Conservation (phyloP, 257 asterid genomes). For the Fraxinus pennsylvanica region DNA sequence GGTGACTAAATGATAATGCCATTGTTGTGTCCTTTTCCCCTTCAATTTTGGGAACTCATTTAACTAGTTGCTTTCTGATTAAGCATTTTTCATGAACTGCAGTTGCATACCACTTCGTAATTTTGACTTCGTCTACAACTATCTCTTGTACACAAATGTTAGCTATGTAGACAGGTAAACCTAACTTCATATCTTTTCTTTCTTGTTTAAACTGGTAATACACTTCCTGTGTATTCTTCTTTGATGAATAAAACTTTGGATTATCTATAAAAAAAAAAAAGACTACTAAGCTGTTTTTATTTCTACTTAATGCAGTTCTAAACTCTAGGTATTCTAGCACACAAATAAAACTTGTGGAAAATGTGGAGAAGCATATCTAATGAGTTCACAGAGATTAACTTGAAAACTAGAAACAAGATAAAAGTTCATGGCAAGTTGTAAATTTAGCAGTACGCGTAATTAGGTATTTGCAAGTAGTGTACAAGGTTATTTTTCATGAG, state of each 20-base stretch:
- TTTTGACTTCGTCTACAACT: conserved; percentile 48
- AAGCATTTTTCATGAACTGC: conserved; percentile 36
- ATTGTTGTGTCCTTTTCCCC: conserved; percentile 16
- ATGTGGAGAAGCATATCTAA: neutral
- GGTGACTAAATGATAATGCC: conserved; percentile 44
- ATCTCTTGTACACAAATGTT: conserved; percentile 53
- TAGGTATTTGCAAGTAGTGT: neutral
- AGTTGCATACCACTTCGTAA: conserved; percentile 53
- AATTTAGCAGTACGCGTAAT: neutral
- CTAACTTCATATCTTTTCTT: too few relatives aligned
- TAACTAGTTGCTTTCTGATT: conserved; percentile 30
- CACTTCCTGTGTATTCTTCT: too few relatives aligned
- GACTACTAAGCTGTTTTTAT: neutral
- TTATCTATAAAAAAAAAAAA: neutral
- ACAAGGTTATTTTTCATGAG: neutral
- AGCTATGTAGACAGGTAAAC: conserved; percentile 61
- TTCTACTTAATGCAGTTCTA: neutral
- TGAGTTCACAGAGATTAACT: neutral
- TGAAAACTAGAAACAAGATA: neutral
- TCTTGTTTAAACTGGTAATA: too few relatives aligned
- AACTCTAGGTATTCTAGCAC: neutral
- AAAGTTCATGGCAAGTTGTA: neutral
- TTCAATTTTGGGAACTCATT: conserved; percentile 13
- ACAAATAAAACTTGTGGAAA: neutral
- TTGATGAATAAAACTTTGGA: too few relatives aligned